Evolutionary conservation across 2,329 filamentous ascomycete species (phyloP), one percentile per base, ranked within the genome.

Genomic region (Zarea fungicola): DNA sequence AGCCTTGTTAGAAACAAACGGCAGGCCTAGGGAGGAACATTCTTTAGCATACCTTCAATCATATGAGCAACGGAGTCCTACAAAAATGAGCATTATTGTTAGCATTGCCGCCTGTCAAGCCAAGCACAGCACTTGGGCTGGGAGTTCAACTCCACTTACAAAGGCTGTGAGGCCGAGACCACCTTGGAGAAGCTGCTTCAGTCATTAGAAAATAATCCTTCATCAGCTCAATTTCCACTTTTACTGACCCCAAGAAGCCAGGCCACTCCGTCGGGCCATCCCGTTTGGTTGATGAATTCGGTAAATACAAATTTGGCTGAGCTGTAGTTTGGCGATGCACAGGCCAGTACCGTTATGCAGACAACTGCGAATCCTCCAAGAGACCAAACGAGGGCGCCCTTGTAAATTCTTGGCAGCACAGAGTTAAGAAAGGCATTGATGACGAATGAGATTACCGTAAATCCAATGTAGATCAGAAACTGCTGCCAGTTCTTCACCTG

Each of bases 351-450:
- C 0, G 84, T 85, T 52, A 87, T 85, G 35, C 73, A 84, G 46
- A 89, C 85, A 46, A 88, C 68, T 14, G 77, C 68, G 55, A 89
- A 87, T 0, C 85, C 85, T 2, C 73, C 65, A 2, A 89, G 71
- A 0, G 81, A 85, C 85, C 85, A 89, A 23, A 80, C 74, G 52
- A 89, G 83, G 0, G 85, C 85, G 16, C 74, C 72, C 54, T 84
- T 81, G 56, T 84, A 87, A 55, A 88, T 58, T 2, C 55, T 49
- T 2, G 63, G 63, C 0, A 65, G 54, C 1, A 64, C n/a, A 0
- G 60, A 62, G 37, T 65, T 62, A 10, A 65, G 50, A 1, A 63
- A 64, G 0, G 62, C 59, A 6, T 65, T 65, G 11, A 61, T 56
- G 1, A 56, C n/a, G 5, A 65, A 64, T 0, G 62, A 55, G 3